Conservation (phyloP, 768 basidiomycete species). For the Lactarius quietus region DNA sequence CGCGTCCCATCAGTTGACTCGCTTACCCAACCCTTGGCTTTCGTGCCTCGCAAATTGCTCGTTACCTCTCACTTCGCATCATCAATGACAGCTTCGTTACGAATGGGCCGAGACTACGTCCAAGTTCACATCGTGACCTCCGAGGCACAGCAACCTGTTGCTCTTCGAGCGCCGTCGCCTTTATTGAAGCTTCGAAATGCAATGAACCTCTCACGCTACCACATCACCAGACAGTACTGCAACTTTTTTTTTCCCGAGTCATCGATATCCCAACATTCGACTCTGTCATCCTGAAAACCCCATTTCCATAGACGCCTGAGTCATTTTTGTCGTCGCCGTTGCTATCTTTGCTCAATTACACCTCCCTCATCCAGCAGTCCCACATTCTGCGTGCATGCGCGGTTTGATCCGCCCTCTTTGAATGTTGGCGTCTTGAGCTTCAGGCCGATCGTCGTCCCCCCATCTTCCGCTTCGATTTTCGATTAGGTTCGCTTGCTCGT, state of each 20-base stretch:
- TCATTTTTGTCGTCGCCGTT: neutral
- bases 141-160: neutral
- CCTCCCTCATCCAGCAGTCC: too few relatives aligned
- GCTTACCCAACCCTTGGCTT: neutral
- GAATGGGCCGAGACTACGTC: neutral
- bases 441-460: neutral
- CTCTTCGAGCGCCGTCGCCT: neutral
- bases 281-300: neutral
- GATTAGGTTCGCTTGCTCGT: conserved; percentile 9
- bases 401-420: neutral
- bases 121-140: conserved; percentile 2
- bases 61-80: conserved; percentile 1
- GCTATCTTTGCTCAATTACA: neutral
- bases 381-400: neutral
- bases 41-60: neutral
- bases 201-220: conserved; percentile 4
- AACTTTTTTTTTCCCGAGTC: neutral
- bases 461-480: neutral
- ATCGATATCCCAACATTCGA: neutral
- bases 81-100: neutral
- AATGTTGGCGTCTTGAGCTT: neutral
- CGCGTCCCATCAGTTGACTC: conserved; percentile 18
- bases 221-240: neutral
- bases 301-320: neutral
- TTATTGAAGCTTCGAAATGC: neutral